phyloP scores from a whole-genome alignment of 2,329 filamentous ascomycete species.

The Fusarium verticillioides region DNA sequence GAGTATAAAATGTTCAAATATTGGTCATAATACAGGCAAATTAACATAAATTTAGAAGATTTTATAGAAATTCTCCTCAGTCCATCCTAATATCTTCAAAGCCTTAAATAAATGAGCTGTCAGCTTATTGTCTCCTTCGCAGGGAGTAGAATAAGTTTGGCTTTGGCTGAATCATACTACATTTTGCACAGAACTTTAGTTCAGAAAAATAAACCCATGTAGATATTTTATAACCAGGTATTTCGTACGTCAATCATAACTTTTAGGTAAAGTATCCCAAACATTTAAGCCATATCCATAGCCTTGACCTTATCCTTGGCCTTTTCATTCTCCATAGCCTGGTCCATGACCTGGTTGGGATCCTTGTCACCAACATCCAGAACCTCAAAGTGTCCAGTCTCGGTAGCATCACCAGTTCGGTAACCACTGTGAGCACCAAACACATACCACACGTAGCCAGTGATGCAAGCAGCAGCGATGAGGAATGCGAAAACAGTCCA shows the following conservation, averaged over 20 bases:
- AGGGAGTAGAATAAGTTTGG: too few relatives aligned
- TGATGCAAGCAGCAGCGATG: conserved; percentile 39
- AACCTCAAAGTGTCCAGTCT: conserved; percentile 29
- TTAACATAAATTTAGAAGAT: background rate
- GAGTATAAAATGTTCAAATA: background rate
- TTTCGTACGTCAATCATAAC: background rate
- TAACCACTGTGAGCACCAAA: conserved; percentile 49
- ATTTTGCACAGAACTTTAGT: too few relatives aligned
- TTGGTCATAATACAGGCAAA: too few relatives aligned
- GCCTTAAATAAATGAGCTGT: too few relatives aligned
- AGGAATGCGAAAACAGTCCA: conserved; percentile 50
- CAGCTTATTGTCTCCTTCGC: too few relatives aligned
- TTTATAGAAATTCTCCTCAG: rapidly evolving
- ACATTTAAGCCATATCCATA: conserved; percentile 22
- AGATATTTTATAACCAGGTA: background rate
- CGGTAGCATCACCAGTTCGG: conserved; percentile 38
- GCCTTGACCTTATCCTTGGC: conserved; percentile 33
- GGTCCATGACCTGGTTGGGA: conserved; percentile 30
- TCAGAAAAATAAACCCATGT: background rate
- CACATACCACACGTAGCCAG: conserved; percentile 46
- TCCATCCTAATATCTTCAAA: background rate
- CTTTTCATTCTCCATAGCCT: conserved; percentile 29
- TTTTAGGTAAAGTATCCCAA: background rate
- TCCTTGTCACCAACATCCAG: conserved; percentile 35
- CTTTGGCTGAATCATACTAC: too few relatives aligned